A percentile compares a stretch with the other conserved stretches of the same genome.
Evolutionary conservation across 768 basidiomycete species (phyloP).

Genomic region (Rhodotorula paludigena): DNA sequence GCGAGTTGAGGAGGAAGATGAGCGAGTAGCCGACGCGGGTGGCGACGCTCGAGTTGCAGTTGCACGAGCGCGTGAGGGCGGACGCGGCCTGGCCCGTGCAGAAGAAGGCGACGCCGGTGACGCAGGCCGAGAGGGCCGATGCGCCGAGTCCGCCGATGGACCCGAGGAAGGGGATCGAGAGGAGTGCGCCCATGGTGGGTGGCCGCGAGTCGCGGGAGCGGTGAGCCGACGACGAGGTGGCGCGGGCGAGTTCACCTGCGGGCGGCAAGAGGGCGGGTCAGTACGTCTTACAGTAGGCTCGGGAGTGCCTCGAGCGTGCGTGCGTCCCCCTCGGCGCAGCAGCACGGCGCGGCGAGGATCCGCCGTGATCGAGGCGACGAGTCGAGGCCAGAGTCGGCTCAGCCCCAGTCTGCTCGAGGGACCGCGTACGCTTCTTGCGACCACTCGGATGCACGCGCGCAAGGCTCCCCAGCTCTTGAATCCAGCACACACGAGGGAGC

Average conservation of each 20-base stretch:
- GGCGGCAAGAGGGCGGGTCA: too few species aligned
- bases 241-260: too few species aligned
- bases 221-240: background rate
- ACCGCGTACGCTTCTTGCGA: too few species aligned
- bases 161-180: constrained; percentile 50
- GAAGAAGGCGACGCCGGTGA: constrained; percentile 60
- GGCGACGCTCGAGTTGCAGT: constrained; percentile 97
- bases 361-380: too few species aligned
- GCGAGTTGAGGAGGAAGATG: constrained; percentile 90
- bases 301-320: too few species aligned
- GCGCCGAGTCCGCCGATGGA: constrained; percentile 54
- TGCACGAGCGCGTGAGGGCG: constrained; percentile 78
- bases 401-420: too few species aligned
- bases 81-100: constrained; percentile 39
- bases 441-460: background rate
- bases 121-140: constrained; percentile 60
- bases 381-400: too few species aligned
- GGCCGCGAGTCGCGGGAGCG: background rate
- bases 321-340: too few species aligned
- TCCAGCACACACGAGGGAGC: too few species aligned
- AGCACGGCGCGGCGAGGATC: too few species aligned
- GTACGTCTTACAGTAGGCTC: too few species aligned
- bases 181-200: constrained; percentile 48
- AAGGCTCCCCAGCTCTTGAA: too few species aligned
- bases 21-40: constrained; percentile 55